Evolutionary conservation across 352 stramenopile genomes (phyloP).

Genomic region (Globisporangium lucens): DNA sequence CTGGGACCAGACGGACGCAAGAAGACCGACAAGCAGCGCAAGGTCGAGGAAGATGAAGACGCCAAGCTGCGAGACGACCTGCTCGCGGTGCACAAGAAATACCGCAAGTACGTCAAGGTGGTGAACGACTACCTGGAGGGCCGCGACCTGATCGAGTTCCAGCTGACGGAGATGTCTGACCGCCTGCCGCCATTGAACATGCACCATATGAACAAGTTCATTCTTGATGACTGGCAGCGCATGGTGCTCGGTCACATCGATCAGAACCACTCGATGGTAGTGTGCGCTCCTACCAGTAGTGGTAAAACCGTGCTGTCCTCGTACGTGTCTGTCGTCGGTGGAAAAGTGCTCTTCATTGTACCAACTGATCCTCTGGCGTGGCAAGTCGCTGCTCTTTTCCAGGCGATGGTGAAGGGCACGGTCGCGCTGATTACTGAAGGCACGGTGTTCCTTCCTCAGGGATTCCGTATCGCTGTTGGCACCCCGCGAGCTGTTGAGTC

Average conservation of each 20-base stretch:
- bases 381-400: slow-evolving; percentile 98
- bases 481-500: slow-evolving; percentile 95
- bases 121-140: slow-evolving; percentile 66
- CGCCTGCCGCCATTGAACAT: slow-evolving; percentile 83
- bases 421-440: slow-evolving; percentile 95
- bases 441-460: slow-evolving; percentile 75
- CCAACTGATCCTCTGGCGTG: slow-evolving; percentile 97
- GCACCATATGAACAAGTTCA: slow-evolving; percentile 91
- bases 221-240: slow-evolving; percentile 98
- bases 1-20: slow-evolving; percentile 44
- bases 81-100: slow-evolving; percentile 81
- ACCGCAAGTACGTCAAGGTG: slow-evolving; percentile 84
- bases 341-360: slow-evolving; percentile 87
- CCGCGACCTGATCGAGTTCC: slow-evolving; percentile 82
- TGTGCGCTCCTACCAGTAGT: slow-evolving; percentile 96
- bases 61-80: slow-evolving; percentile 60
- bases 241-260: slow-evolving; percentile 95
- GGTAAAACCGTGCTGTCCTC: slow-evolving; percentile 95
- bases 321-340: slow-evolving; percentile 77
- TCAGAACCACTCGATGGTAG: slow-evolving; percentile 93
- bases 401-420: slow-evolving; percentile 96
- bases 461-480: slow-evolving; percentile 93
- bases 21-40: slow-evolving; percentile 66
- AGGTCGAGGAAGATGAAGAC: slow-evolving; percentile 76
- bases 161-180: slow-evolving; percentile 86